Percentiles rank a stretch among this genome's conserved stretches.
These are phyloP conservation scores for Russula sp. DNA, from an alignment of 768 basidiomycete genomes.

Conservation along the genomic window DNA sequence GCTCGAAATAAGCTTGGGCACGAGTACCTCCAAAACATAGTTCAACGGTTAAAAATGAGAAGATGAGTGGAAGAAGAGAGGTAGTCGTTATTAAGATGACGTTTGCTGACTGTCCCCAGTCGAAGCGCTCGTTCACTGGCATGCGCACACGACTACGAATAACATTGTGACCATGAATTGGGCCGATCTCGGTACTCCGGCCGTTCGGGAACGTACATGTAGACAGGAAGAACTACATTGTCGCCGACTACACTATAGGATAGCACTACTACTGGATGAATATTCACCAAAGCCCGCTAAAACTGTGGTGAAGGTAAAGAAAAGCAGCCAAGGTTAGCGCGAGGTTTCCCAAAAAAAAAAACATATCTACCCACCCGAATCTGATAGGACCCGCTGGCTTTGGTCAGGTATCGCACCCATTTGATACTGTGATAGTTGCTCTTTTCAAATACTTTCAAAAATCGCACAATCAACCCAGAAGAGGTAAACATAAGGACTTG, in stretches of 20 bases:
- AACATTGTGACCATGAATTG: not conserved
- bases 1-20: not conserved
- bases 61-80: not conserved
- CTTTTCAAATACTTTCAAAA: slow-evolving; percentile 98
- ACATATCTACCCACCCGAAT: slow-evolving; percentile 69
- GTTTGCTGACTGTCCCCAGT: not conserved
- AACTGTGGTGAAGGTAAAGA: slow-evolving; percentile 15
- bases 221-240: not conserved
- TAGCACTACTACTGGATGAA: not conserved
- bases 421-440: slow-evolving; percentile 91
- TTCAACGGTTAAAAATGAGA: not conserved
- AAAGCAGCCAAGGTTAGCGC: not conserved
- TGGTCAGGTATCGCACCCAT: slow-evolving; percentile 94
- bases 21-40: slow-evolving; percentile 31
- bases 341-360: not conserved
- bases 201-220: not conserved
- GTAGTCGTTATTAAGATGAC: not conserved
- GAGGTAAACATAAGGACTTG: slow-evolving; percentile 99
- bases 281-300: slow-evolving; percentile 10
- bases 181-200: slow-evolving; percentile 3
- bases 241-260: not conserved
- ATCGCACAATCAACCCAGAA: slow-evolving; percentile 92
- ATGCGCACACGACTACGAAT: not conserved
- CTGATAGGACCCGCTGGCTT: slow-evolving; percentile 91
- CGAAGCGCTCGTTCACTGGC: slow-evolving; percentile 14